Evolutionary conservation across 768 basidiomycete species (phyloP).

Genomic region (Ephemerocybe angulata): DNA sequence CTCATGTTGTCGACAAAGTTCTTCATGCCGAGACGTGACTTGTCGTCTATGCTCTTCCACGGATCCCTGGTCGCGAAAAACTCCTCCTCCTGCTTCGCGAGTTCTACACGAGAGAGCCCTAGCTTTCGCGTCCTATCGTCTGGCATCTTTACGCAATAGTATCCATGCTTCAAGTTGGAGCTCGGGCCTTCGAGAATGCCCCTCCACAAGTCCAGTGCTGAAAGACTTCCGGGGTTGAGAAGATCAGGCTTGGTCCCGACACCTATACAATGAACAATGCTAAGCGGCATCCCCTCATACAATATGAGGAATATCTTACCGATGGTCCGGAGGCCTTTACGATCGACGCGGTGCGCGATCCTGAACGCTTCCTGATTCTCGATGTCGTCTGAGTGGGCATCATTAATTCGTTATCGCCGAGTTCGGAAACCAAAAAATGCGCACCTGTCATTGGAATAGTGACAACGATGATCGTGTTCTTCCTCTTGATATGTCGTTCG

Average conservation of each 20-base stretch:
- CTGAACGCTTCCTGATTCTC: conserved; percentile 58
- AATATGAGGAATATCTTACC: conserved; percentile 32
- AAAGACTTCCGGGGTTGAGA: conserved; percentile 40
- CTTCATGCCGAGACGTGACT: conserved; percentile 51
- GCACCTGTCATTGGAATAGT: conserved; percentile 64
- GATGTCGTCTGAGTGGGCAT: conserved; percentile 50
- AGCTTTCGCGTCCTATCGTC: conserved; percentile 51
- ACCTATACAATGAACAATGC: conserved; percentile 34
- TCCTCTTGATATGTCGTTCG: conserved; percentile 39
- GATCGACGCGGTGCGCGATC: conserved; percentile 53
- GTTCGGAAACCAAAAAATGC: neutral
- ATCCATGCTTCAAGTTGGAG: conserved; percentile 51
- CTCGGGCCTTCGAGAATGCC: conserved; percentile 43
- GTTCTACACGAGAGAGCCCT: conserved; percentile 31
- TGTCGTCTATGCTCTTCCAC: conserved; percentile 48
- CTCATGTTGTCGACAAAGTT: conserved; percentile 54
- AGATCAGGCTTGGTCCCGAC: conserved; percentile 71
- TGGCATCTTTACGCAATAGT: conserved; percentile 64
- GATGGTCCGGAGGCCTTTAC: conserved; percentile 55
- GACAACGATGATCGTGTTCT: conserved; percentile 60
- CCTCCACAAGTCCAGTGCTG: conserved; percentile 43
- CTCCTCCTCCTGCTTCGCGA: conserved; percentile 31
- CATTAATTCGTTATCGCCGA: neutral
- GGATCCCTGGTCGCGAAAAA: conserved; percentile 50
- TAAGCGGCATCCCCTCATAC: neutral